Conservation (phyloP, 164 flowering plant species). For the Chimonanthus praecox region DNA sequence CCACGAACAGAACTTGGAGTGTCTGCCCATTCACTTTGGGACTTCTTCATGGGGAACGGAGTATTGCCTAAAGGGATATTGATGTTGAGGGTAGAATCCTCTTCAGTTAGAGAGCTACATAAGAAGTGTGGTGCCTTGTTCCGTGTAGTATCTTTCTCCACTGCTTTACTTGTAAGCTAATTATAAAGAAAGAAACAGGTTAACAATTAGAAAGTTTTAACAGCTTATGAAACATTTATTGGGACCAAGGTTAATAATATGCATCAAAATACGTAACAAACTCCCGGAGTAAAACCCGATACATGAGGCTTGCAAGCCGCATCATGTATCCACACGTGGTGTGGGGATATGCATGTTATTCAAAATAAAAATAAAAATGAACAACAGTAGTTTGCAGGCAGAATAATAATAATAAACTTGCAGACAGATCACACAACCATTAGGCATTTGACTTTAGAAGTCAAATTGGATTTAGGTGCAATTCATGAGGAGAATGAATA, state of each 20-base stretch:
- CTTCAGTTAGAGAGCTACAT: slow-evolving; percentile 58
- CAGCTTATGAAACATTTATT: not conserved
- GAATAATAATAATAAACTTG: too few relatives aligned
- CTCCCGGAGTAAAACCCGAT: not conserved
- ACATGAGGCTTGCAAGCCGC: not conserved
- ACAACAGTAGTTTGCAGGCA: too few relatives aligned
- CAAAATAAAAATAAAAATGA: too few relatives aligned
- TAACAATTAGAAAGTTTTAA: not conserved
- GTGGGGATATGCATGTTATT: too few relatives aligned
- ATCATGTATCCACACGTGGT: too few relatives aligned
- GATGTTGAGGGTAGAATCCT: slow-evolving; percentile 40
- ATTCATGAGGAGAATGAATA: too few relatives aligned
- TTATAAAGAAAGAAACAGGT: slow-evolving; percentile 2
- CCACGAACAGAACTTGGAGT: too few relatives aligned
- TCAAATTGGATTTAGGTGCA: too few relatives aligned
- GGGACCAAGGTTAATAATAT: not conserved
- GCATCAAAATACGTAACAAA: not conserved
- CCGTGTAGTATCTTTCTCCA: slow-evolving; percentile 56
- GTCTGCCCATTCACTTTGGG: slow-evolving; percentile 17
- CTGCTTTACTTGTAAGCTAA: slow-evolving; percentile 70
- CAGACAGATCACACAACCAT: too few relatives aligned
- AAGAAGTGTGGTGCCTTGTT: slow-evolving; percentile 62
- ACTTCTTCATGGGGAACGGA: slow-evolving; percentile 41
- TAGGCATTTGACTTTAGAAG: too few relatives aligned
- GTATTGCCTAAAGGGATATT: slow-evolving; percentile 37